phyloP scores from a whole-genome alignment of 2,329 filamentous ascomycete genomes.

The Pseudofabraea citricarpa region DNA sequence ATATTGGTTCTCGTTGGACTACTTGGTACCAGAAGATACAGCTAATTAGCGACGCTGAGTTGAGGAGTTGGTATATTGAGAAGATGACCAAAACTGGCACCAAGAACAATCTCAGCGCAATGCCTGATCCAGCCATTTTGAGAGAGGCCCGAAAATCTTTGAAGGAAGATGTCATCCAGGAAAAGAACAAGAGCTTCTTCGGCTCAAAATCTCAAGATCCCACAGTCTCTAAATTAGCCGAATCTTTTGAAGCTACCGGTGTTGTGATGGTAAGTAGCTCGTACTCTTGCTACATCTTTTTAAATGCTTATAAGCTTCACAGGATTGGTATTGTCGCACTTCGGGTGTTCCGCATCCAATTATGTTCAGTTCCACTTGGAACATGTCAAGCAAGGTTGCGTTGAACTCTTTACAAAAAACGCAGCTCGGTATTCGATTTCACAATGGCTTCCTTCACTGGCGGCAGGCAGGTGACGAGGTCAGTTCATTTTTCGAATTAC shows the following conservation, averaged over 20 bases:
- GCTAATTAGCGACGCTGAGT: constrained; percentile 42
- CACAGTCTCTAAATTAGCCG: constrained; percentile 39
- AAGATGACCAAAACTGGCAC: constrained; percentile 21
- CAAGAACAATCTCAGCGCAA: constrained; percentile 15
- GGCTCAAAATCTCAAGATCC: constrained; percentile 35
- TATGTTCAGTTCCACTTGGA: constrained; percentile 52
- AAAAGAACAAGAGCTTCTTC: constrained; percentile 37
- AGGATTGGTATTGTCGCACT: constrained; percentile 49
- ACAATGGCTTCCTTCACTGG: constrained; percentile 54
- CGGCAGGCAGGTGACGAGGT: constrained; percentile 50
- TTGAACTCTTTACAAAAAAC: constrained; percentile 46
- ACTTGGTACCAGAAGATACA: constrained; percentile 50
- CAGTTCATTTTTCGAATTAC: too few relatives aligned
- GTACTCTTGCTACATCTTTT: neutral
- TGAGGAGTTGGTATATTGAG: constrained; percentile 43
- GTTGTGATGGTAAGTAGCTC: constrained; percentile 10
- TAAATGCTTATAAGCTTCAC: constrained; percentile 1
- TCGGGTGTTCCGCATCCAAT: constrained; percentile 43
- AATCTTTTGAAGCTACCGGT: constrained; percentile 9
- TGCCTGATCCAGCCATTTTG: constrained; percentile 35
- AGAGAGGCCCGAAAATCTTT: constrained; percentile 41
- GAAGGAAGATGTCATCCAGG: constrained; percentile 37
- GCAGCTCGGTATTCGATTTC: constrained; percentile 48
- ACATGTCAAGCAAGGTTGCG: constrained; percentile 50
- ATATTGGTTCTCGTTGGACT: constrained; percentile 51